Conservation (phyloP, 2,329 filamentous ascomycete genomes). For the Esteya vermicola region DNA sequence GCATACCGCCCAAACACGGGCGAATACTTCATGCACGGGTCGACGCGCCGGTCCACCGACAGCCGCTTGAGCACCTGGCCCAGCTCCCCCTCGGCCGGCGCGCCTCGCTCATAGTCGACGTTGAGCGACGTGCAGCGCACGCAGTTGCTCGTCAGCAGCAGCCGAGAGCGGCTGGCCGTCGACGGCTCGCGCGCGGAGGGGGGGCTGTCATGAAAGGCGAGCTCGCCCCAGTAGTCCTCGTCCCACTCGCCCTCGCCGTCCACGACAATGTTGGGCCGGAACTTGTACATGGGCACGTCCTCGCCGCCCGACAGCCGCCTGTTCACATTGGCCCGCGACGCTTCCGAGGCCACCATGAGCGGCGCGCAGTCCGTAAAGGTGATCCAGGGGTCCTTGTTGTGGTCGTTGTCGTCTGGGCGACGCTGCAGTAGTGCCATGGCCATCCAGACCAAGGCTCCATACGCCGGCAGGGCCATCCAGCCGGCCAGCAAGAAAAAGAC, state of each 20-base stretch:
- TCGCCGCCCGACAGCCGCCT: conserved; percentile 32
- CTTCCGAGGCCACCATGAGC: conserved; percentile 56
- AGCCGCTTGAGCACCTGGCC: conserved; percentile 56
- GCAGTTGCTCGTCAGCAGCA: conserved; percentile 56
- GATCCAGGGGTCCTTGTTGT: conserved; percentile 6
- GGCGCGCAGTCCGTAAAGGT: conserved; percentile 48
- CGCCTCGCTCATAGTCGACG: conserved; percentile 55
- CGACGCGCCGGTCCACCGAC: conserved; percentile 56
- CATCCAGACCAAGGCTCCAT: conserved; percentile 12
- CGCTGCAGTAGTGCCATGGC: neutral
- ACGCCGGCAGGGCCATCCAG: conserved; percentile 22
- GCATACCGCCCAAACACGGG: conserved; percentile 63
- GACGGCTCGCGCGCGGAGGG: conserved; percentile 3
- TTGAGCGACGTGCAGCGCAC: conserved; percentile 55
- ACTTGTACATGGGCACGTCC: conserved; percentile 49
- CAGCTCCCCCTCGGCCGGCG: conserved; percentile 36
- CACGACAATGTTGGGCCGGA: conserved; percentile 60
- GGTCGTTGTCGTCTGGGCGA: neutral
- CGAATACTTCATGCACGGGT: conserved; percentile 50
- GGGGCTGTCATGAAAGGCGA: conserved; percentile 30
- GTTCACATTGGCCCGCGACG: conserved; percentile 55
- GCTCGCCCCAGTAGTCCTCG: conserved; percentile 59
- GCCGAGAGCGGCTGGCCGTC: conserved; percentile 11
- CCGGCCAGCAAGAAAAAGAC: conserved; percentile 11
- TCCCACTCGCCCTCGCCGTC: conserved; percentile 46